phyloP scores from a whole-genome alignment of 2,329 filamentous ascomycete species.

The Botryotinia globosa region DNA sequence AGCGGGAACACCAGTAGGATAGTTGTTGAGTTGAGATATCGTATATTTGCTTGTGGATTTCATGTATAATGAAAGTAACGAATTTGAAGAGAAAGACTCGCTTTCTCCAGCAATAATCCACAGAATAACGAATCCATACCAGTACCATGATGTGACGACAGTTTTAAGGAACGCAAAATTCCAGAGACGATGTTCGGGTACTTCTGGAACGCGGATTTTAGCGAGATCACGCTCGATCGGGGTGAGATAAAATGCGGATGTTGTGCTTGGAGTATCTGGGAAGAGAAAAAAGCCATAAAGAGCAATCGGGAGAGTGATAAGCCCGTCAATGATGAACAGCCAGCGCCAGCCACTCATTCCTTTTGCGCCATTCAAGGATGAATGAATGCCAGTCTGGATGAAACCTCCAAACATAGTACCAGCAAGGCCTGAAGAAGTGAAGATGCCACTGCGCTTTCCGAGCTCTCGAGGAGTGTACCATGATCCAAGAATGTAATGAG shows the following conservation, averaged over 20 bases:
- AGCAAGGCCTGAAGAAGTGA: slow-evolving; percentile 57
- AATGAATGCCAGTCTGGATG: slow-evolving; percentile 49
- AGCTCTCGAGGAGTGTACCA: slow-evolving; percentile 62
- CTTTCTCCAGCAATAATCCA: slow-evolving; percentile 71
- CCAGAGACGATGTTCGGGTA: slow-evolving; percentile 45
- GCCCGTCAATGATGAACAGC: slow-evolving; percentile 52
- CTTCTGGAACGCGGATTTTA: slow-evolving; percentile 45
- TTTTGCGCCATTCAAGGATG: slow-evolving; percentile 42
- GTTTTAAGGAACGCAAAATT: slow-evolving; percentile 49
- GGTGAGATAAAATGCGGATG: slow-evolving; percentile 44
- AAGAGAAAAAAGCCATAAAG: slow-evolving; percentile 52
- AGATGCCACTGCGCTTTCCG: slow-evolving; percentile 59
- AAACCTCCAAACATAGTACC: slow-evolving; percentile 62
- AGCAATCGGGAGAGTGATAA: slow-evolving; percentile 56
- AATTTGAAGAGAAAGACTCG: slow-evolving; percentile 67
- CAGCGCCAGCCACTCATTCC: slow-evolving; percentile 52
- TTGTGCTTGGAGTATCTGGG: slow-evolving; percentile 45
- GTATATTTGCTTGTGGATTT: slow-evolving; percentile 46
- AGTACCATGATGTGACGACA: slow-evolving; percentile 59
- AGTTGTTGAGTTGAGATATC: slow-evolving; percentile 51
- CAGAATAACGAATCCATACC: slow-evolving; percentile 63
- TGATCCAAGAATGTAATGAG: slow-evolving; percentile 58
- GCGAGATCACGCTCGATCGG: slow-evolving; percentile 44
- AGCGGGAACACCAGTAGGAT: slow-evolving; percentile 51
- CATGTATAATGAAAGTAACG: slow-evolving; percentile 53